Evolutionary conservation across 495 filamentous ascomycete species (phyloP).

Genomic region (Annulohypoxylon nitens): DNA sequence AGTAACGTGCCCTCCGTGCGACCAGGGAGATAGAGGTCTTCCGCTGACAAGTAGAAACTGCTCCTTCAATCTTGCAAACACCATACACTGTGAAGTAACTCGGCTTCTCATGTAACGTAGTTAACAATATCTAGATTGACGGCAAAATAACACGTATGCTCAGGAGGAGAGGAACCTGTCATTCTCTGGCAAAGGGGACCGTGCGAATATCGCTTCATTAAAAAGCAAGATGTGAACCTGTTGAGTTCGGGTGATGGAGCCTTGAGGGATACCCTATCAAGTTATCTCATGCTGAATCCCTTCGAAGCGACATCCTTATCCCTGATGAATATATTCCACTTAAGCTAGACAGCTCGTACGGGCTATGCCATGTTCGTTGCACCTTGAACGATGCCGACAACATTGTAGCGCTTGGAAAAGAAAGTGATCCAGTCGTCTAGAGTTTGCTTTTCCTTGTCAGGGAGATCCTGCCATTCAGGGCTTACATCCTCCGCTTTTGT

Average conservation of each 20-base stretch:
- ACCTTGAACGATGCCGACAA: constrained; percentile 82
- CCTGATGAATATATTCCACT: background rate
- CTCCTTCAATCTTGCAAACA: constrained; percentile 1
- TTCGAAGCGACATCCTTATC: background rate
- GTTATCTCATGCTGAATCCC: background rate
- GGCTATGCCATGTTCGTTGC: constrained; percentile 62
- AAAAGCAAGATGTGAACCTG: background rate
- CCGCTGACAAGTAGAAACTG: background rate
- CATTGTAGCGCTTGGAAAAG: constrained; percentile 95
- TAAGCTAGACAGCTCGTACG: background rate
- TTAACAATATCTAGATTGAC: background rate
- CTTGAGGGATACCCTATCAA: background rate
- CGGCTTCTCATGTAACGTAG: background rate
- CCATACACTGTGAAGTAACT: background rate
- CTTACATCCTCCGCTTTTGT: constrained; percentile 86
- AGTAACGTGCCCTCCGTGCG: background rate
- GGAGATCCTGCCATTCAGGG: constrained; percentile 86
- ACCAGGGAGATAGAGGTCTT: background rate
- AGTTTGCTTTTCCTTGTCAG: constrained; percentile 86
- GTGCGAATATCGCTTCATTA: background rate
- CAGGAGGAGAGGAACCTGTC: background rate
- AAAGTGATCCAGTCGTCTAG: constrained; percentile 94
- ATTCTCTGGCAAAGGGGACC: background rate
- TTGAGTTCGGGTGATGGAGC: constrained; percentile 7
- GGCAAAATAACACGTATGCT: background rate